Percentiles rank a stretch among this genome's conserved stretches.
These are phyloP conservation scores for Pyricularia sp. DNA, from an alignment of 2,329 filamentous ascomycete genomes.

Conservation along the genomic window DNA sequence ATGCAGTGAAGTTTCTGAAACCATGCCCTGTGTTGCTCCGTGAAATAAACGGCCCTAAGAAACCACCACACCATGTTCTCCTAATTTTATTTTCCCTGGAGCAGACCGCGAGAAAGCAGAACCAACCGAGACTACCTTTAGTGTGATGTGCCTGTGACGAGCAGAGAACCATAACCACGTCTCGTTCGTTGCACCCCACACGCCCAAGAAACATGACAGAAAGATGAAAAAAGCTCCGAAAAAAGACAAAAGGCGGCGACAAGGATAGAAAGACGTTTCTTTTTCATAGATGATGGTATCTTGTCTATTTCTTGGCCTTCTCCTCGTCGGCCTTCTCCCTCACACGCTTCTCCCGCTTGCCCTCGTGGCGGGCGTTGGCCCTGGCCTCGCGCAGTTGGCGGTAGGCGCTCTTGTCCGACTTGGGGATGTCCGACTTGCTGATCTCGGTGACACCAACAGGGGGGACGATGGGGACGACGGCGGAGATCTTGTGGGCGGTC, in stretches of 20 bases:
- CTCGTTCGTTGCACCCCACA: neutral
- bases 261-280: neutral
- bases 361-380: conserved; percentile 67
- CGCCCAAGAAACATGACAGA: conserved; percentile 1
- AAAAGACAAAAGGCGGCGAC: conserved; percentile 2
- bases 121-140: conserved; percentile 11
- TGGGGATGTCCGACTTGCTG: conserved; percentile 69
- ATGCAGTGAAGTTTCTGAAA: conserved; percentile 8
- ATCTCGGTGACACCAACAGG: conserved; percentile 51
- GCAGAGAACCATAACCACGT: conserved; percentile 1
- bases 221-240: conserved; percentile 1
- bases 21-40: conserved; percentile 9
- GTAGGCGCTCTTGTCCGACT: conserved; percentile 76
- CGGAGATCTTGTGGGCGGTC: conserved; percentile 48
- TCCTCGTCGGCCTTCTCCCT: conserved; percentile 79
- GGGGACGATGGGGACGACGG: conserved; percentile 44
- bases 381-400: conserved; percentile 71
- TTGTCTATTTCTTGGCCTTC: conserved; percentile 67
- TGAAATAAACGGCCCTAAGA: conserved; percentile 5
- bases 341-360: conserved; percentile 84
- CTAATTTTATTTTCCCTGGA: conserved; percentile 5
- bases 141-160: conserved; percentile 6
- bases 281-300: neutral
- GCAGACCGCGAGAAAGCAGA: conserved; percentile 10
- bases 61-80: conserved; percentile 3